Evolutionary conservation across 2,329 filamentous ascomycete species (phyloP).

Genomic region (Ophiosphaerella korrae): DNA sequence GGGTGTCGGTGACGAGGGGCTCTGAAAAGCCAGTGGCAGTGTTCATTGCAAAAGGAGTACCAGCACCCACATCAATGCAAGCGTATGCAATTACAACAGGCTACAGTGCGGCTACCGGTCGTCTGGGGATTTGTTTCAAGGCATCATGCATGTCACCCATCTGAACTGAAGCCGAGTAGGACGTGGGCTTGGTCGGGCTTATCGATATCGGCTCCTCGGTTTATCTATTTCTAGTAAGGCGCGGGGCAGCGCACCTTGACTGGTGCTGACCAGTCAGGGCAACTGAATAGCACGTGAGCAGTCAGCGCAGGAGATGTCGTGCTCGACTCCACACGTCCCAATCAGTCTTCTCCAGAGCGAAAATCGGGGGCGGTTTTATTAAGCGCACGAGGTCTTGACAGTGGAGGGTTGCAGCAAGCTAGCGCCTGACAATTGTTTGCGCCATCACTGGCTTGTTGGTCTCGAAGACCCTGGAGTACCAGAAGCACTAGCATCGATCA

Average conservation of each 20-base stretch:
- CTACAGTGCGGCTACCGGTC: slow-evolving; percentile 21
- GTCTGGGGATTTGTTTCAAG: slow-evolving; percentile 24
- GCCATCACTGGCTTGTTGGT: slow-evolving; percentile 15
- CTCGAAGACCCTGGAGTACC: slow-evolving; percentile 15
- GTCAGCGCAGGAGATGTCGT: slow-evolving; percentile 15
- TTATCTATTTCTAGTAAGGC: slow-evolving; percentile 18
- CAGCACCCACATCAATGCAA: slow-evolving; percentile 42
- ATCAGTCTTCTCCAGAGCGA: no score
- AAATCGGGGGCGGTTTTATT: no score
- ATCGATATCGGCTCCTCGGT: slow-evolving; percentile 30
- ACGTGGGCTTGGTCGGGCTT: slow-evolving; percentile 7
- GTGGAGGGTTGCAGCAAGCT: slow-evolving; percentile 8
- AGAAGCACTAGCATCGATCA: slow-evolving; percentile 22
- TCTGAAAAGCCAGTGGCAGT: slow-evolving; percentile 31
- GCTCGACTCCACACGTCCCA: slow-evolving; percentile 5
- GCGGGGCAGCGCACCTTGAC: not conserved
- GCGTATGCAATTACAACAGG: slow-evolving; percentile 17
- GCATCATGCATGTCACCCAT: slow-evolving; percentile 27
- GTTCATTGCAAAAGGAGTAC: slow-evolving; percentile 45
- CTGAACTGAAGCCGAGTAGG: slow-evolving; percentile 19
- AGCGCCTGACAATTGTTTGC: slow-evolving; percentile 13
- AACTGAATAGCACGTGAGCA: slow-evolving; percentile 1
- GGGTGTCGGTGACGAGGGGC: slow-evolving; percentile 46
- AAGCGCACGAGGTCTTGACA: slow-evolving; percentile 4
- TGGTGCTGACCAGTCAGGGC: slow-evolving; percentile 17